Base-by-base conservation (phyloP, 371 early-diverging fungal genomes). In the Lichtheimia ramosa region DNA sequence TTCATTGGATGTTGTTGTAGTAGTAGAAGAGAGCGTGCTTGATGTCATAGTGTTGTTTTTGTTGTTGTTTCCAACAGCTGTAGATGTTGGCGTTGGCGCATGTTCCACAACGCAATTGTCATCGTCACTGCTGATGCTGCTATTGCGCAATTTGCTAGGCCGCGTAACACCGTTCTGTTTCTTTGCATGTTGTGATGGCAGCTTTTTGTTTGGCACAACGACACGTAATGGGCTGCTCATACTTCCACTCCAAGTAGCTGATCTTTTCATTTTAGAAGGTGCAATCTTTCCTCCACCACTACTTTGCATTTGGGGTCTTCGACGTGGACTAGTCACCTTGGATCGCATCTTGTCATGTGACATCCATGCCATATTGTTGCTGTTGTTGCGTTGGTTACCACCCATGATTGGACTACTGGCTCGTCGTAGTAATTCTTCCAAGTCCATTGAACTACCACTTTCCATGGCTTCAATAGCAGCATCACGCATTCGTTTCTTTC, bases 401-500 rank as follows among this genome's bases (percentile, higher is more conserved):
- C 64, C 64, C 24, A 61, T 50, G 15, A 71, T 59, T 7, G 71
- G 71, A 41, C 62, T 62, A 41, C 69, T 64, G 1, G 73, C 73
- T 16, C 77, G 63, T 24, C 64, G 71, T 4, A 73, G 34, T 15
- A 79, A 53, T 39, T 71, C 75, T 23, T 77, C 71, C 14, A 73
- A 52, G 43, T 77, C 68, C 21, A 70, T 25, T 3, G 65, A 60
- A 5, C 51, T 59, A 13, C 69, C 69, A 20, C 57, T 73, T 28
- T 68, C 69, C 69, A 73, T 73, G 48, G 73, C 73, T 51, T 68
- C 66, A 51, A 73, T 69, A 18, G 73, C 73, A 3, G 69, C 73
- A 48, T 66, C 69, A 2, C 73, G 61, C 65, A 69, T 69, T 43
- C 59, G 59, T 53, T 69, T 68, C 65, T 69, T 69, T 15, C 64